A percentile compares a stretch with the other conserved stretches of the same genome.
These are phyloP conservation scores for Aspergillus ostianus DNA, from an alignment of 495 filamentous ascomycete species.

Conservation along the genomic window DNA sequence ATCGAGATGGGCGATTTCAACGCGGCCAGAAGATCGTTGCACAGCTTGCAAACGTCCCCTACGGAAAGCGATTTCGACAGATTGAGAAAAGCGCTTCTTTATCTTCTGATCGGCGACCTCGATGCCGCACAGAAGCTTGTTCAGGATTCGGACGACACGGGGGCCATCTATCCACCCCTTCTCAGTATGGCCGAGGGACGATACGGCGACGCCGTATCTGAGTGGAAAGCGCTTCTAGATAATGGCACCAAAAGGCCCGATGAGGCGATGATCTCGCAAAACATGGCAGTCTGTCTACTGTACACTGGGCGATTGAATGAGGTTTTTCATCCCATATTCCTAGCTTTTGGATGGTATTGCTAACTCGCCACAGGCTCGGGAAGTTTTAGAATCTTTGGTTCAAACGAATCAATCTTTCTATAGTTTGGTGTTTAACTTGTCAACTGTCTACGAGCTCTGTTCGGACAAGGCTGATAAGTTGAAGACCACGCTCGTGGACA, in stretches of 20 bases:
- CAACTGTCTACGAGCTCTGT: slow-evolving; percentile 89
- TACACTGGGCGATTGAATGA: slow-evolving; percentile 76
- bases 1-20: slow-evolving; percentile 89
- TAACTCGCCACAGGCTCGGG: slow-evolving; percentile 49
- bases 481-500: slow-evolving; percentile 69
- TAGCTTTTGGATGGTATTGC: background rate
- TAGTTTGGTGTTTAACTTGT: slow-evolving; percentile 81
- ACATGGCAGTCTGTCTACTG: slow-evolving; percentile 76
- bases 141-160: slow-evolving; percentile 19
- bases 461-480: slow-evolving; percentile 67
- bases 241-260: slow-evolving; percentile 29
- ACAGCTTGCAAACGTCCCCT: slow-evolving; percentile 34
- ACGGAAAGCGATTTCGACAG: slow-evolving; percentile 35
- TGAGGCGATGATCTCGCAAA: slow-evolving; percentile 62
- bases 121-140: slow-evolving; percentile 57
- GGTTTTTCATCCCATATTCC: slow-evolving; percentile 42
- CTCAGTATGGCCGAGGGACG: slow-evolving; percentile 75
- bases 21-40: slow-evolving; percentile 69
- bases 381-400: slow-evolving; percentile 62
- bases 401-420: slow-evolving; percentile 62
- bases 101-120: slow-evolving; percentile 73
- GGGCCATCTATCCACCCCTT: slow-evolving; percentile 57
- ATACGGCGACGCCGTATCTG: slow-evolving; percentile 58
- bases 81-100: slow-evolving; percentile 62
- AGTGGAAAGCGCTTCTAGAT: slow-evolving; percentile 60